These are phyloP conservation scores for Cystofilobasidium ferigula DNA, from an alignment of 768 basidiomycete genomes.

Conservation along the genomic window DNA sequence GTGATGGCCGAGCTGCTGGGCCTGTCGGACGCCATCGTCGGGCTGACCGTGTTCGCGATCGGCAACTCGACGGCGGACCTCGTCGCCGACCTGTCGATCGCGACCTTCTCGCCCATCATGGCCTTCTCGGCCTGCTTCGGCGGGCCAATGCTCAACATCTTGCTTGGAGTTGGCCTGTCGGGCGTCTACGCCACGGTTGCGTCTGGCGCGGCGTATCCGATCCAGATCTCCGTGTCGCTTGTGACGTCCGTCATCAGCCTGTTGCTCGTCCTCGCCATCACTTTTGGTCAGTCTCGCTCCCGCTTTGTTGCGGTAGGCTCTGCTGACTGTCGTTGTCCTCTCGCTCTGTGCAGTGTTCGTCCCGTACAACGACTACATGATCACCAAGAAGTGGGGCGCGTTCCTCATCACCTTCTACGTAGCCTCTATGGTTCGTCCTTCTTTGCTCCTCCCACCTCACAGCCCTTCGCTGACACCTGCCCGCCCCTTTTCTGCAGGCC, in stretches of 20 bases:
- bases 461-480: not conserved
- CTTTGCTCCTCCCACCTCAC: not conserved
- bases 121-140: conserved; percentile 71
- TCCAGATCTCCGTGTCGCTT: conserved; percentile 71
- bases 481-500: conserved; percentile 34
- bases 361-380: conserved; percentile 68
- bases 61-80: conserved; percentile 94
- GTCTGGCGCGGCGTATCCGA: conserved; percentile 51
- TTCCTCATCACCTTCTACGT: conserved; percentile 64
- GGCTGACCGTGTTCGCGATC: conserved; percentile 85
- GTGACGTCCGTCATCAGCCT: conserved; percentile 48
- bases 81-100: conserved; percentile 92
- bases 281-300: conserved; percentile 41
- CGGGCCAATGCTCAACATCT: conserved; percentile 22
- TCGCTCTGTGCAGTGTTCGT: conserved; percentile 47
- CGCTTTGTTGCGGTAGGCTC: not conserved
- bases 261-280: conserved; percentile 60
- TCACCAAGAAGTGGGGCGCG: conserved; percentile 71
- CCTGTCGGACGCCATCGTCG: conserved; percentile 91
- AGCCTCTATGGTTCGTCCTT: conserved; percentile 47
- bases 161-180: conserved; percentile 71
- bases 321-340: not conserved
- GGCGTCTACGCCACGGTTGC: conserved; percentile 71
- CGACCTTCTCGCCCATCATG: conserved; percentile 86
- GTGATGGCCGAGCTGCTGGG: conserved; percentile 86